Evolutionary conservation across 257 asterid genomes (phyloP).

Genomic region (Ehretia macrophylla): DNA sequence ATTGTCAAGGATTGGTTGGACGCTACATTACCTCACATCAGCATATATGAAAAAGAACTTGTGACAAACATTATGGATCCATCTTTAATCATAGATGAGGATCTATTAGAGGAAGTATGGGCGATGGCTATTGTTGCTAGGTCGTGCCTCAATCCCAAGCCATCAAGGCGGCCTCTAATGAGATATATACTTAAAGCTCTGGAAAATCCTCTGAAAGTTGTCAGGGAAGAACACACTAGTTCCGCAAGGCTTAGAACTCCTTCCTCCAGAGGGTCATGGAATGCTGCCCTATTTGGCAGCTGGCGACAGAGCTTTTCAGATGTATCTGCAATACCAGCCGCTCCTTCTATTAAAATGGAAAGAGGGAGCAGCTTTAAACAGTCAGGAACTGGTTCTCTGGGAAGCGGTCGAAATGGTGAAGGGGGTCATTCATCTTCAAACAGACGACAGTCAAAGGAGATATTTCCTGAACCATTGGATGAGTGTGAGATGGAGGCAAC

Average conservation of each 20-base stretch:
- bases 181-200: constrained; percentile 83
- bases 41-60: constrained; percentile 80
- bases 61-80: constrained; percentile 87
- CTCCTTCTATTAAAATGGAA: constrained; percentile 35
- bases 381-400: constrained; percentile 69
- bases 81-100: constrained; percentile 77
- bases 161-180: constrained; percentile 86
- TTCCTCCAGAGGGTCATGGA: constrained; percentile 94
- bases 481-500: constrained; percentile 39
- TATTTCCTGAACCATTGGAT: constrained; percentile 74
- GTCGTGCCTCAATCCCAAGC: constrained; percentile 91
- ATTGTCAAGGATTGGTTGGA: constrained; percentile 71
- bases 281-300: constrained; percentile 77
- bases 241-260: constrained; percentile 72
- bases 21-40: constrained; percentile 56
- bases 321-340: constrained; percentile 35
- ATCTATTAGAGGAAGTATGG: constrained; percentile 95
- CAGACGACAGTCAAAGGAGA: constrained; percentile 66
- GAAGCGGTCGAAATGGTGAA: constrained; percentile 55
- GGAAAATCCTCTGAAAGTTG: constrained; percentile 87
- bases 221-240: constrained; percentile 75
- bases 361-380: constrained; percentile 57
- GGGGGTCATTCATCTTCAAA: constrained; percentile 44
- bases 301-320: constrained; percentile 88
- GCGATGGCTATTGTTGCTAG: constrained; percentile 95